Percentiles rank a stretch among this genome's conserved stretches.
These are phyloP conservation scores for Metschnikowia arizonensis DNA, from an alignment of 805 yeast genomes.

Conservation along the genomic window DNA sequence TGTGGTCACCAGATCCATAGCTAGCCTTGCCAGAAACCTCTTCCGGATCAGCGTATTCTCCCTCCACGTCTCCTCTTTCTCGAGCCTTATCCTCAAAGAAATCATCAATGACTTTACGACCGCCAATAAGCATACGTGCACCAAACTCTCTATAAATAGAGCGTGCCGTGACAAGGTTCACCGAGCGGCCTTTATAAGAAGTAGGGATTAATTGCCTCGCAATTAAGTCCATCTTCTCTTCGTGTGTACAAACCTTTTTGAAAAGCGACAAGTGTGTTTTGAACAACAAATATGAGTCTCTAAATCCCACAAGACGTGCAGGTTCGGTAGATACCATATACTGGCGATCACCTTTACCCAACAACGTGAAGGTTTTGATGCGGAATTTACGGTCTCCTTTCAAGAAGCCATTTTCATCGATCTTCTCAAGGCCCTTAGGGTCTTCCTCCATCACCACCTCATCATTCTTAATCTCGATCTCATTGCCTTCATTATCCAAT, in stretches of 20 bases:
- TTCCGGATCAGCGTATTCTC: constrained; percentile 64
- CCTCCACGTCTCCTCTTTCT: constrained; percentile 62
- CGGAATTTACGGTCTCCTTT: constrained; percentile 71
- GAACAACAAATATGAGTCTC: constrained; percentile 86
- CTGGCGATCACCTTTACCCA: constrained; percentile 62
- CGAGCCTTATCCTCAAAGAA: constrained; percentile 68
- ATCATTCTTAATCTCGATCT: constrained; percentile 61
- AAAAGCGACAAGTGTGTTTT: constrained; percentile 76
- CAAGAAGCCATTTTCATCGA: constrained; percentile 63
- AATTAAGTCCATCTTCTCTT: constrained; percentile 79
- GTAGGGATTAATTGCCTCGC: constrained; percentile 78
- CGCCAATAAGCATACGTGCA: constrained; percentile 73
- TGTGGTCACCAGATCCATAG: constrained; percentile 16
- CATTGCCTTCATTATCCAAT: constrained; percentile 66
- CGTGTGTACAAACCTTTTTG: constrained; percentile 69
- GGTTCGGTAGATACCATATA: constrained; percentile 96
- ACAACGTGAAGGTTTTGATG: constrained; percentile 61
- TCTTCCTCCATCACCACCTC: constrained; percentile 73
- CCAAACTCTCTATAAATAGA: constrained; percentile 91
- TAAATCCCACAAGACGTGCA: constrained; percentile 89
- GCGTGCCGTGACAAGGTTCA: constrained; percentile 86
- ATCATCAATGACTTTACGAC: constrained; percentile 79
- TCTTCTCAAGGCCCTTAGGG: constrained; percentile 71
- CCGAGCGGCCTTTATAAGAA: constrained; percentile 85
- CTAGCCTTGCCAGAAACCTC: constrained; percentile 14